Evolutionary conservation across 805 yeast species (phyloP), one percentile per base, ranked within the genome.

Genomic region (Ogataea salicorniae): DNA sequence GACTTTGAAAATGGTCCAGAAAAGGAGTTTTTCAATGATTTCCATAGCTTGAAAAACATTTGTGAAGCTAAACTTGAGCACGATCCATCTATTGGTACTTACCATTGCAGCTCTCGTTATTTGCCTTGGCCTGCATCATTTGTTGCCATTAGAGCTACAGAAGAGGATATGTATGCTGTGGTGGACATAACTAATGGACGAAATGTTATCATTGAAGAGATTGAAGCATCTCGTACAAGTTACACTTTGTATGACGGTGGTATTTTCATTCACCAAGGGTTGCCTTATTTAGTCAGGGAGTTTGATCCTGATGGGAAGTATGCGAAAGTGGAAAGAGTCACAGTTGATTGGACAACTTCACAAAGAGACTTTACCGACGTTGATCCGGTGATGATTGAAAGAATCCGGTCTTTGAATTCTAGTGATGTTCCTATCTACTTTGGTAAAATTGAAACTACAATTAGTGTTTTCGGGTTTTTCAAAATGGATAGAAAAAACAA

Each of bases 361-460:
- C 98, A 92, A 61, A 71, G 99, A 47, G 99, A 94, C 64, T 94
- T 76, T 57, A 88, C 97, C 0, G 95, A 94, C 64, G 86, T 94
- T 8, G 98, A 94, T 62, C 97, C 99, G 0, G 63, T 75, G 20
- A 83, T 82, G 56, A 82, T 84, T 44, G 90, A 85, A 55, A 65
- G 71, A 47, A 76, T 85, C 4, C 70, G 87, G 47, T 77, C 85
- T 5, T 62, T 84, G 17, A 72, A 80, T 39, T 72, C 70, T 39
- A 68, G 61, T 37, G 67, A 67, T 38, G 55, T 81, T 1, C 92
- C 92, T 0, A 79, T 83, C 0, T 87, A 81, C 55, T 87, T 75
- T 60, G 99, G 99, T 0, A 76, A 75, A 42, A 81, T 94, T 29
- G 70, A 77, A 46, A 81, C 84, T 2, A 87, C 90, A 0, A 83